Evolutionary conservation across 805 yeast species (phyloP).

Genomic region (Lachancea dasiensis): DNA sequence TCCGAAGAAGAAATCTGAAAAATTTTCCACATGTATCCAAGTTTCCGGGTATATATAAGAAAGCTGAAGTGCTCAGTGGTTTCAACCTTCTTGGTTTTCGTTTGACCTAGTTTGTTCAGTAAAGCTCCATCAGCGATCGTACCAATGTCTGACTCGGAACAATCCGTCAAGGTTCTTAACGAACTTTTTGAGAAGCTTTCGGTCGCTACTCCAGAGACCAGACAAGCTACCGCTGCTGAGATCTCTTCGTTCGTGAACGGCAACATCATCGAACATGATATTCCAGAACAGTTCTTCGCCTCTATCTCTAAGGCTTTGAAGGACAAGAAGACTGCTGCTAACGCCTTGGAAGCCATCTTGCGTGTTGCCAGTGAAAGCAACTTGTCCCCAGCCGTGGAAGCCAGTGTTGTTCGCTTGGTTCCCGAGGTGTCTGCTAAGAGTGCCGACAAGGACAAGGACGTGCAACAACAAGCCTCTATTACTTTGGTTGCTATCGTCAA

Average conservation of each 20-base stretch:
- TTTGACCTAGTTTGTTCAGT: neutral
- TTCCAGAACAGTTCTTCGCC: constrained; percentile 81
- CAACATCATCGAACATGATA: constrained; percentile 96
- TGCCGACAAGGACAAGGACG: constrained; percentile 84
- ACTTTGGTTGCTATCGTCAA: constrained; percentile 74
- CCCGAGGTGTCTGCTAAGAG: constrained; percentile 65
- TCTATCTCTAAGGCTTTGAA: constrained; percentile 69
- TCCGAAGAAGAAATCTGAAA: constrained; percentile 4
- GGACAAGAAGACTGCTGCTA: constrained; percentile 75
- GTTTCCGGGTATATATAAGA: constrained; percentile 2
- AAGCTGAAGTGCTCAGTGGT: neutral
- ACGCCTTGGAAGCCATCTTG: constrained; percentile 76
- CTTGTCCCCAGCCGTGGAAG: constrained; percentile 91
- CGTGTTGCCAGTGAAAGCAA: constrained; percentile 79
- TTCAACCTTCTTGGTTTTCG: neutral
- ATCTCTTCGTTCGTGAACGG: constrained; percentile 93
- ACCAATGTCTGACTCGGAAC: constrained; percentile 42
- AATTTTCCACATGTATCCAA: constrained; percentile 1
- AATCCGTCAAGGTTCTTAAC: constrained; percentile 67
- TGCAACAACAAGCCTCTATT: constrained; percentile 64
- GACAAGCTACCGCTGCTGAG: constrained; percentile 80
- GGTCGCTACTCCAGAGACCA: constrained; percentile 79
- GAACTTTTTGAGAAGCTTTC: constrained; percentile 90
- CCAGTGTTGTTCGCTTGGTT: constrained; percentile 78
- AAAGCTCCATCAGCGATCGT: neutral